phyloP scores from a whole-genome alignment of 495 filamentous ascomycete species.

The Schizothecium vesticola region DNA sequence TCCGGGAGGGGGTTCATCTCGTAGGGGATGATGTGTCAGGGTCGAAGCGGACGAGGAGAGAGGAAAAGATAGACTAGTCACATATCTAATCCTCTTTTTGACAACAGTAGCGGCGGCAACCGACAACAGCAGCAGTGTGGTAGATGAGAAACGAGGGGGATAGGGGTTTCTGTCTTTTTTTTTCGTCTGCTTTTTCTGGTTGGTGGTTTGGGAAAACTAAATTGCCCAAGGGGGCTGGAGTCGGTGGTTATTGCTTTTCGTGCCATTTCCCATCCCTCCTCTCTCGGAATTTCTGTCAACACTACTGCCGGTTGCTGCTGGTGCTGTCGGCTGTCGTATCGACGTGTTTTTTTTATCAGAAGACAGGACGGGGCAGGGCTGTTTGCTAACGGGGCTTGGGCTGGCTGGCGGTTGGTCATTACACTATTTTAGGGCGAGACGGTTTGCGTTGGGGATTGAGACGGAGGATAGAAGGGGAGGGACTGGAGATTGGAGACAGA shows the following conservation, averaged over 20 bases:
- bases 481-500: neutral
- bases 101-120: neutral
- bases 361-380: neutral
- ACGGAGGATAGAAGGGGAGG: neutral
- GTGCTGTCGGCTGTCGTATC: neutral
- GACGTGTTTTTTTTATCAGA: neutral
- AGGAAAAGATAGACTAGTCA: slow-evolving; percentile 28
- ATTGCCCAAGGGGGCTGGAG: slow-evolving; percentile 22
- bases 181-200: neutral
- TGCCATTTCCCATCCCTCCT: neutral
- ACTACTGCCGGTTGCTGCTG: neutral
- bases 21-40: slow-evolving; percentile 26
- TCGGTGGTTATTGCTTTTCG: slow-evolving; percentile 9
- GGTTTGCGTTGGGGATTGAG: neutral
- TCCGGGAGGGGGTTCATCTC: slow-evolving; percentile 57
- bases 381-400: slow-evolving; percentile 1
- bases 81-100: slow-evolving; percentile 27
- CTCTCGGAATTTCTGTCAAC: neutral
- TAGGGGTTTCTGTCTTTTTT: slow-evolving; percentile 3
- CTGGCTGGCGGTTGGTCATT: slow-evolving; percentile 12
- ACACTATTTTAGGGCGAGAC: slow-evolving; percentile 1
- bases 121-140: slow-evolving; percentile 21
- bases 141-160: slow-evolving; percentile 21
- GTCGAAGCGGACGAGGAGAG: slow-evolving; percentile 13
- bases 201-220: slow-evolving; percentile 28